phyloP scores from a whole-genome alignment of 176 grass and related monocot genomes.

The Cenchrus fungigraminus region DNA sequence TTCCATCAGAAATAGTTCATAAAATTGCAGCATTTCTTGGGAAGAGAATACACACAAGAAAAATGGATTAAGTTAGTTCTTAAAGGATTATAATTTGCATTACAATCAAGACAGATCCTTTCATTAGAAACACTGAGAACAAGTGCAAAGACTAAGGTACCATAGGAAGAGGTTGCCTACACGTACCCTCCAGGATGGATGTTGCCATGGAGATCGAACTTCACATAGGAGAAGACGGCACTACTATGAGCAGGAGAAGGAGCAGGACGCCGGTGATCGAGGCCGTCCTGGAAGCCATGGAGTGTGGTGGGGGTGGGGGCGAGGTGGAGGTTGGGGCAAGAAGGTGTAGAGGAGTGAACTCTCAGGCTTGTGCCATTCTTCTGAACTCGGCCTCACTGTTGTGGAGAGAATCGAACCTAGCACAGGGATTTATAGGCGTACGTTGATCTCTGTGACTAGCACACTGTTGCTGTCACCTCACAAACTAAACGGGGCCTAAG shows the following conservation, averaged over 20 bases:
- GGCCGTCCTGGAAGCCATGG: background rate
- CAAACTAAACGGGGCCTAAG: background rate
- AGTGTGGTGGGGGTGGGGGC: no score
- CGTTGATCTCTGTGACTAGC: no score
- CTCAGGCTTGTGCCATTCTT: background rate
- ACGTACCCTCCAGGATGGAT: background rate
- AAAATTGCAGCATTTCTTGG: background rate
- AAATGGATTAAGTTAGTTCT: background rate
- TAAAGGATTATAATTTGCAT: background rate
- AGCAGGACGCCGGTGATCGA: background rate
- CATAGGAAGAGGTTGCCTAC: background rate
- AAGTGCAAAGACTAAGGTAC: background rate
- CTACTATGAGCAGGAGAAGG: background rate
- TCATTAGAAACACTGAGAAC: background rate
- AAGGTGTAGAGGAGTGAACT: background rate
- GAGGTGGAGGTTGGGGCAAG: background rate
- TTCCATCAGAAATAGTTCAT: background rate
- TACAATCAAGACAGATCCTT: background rate
- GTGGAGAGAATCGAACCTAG: background rate
- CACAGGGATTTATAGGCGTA: background rate
- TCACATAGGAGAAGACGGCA: background rate
- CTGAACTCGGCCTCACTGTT: background rate
- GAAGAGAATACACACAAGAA: background rate
- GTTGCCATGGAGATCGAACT: background rate
- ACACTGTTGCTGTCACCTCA: background rate